These are phyloP conservation scores for Irpex sp. DNA, from an alignment of 1,284 basidiomycete genomes.

Conservation along the genomic window DNA sequence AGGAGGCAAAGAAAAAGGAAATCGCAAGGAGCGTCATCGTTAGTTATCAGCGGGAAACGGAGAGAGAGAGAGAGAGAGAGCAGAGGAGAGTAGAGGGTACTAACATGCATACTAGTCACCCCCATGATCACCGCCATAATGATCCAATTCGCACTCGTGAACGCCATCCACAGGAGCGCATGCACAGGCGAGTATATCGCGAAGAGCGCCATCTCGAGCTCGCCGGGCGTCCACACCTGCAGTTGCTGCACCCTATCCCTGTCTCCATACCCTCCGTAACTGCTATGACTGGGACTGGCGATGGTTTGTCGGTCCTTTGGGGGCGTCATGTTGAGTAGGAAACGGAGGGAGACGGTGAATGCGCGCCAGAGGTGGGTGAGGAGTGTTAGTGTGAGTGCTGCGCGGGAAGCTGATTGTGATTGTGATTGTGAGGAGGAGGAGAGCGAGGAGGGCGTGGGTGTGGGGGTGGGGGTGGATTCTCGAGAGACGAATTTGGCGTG, in stretches of 20 bases:
- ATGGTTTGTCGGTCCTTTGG: slow-evolving; percentile 41
- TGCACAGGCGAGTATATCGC: slow-evolving; percentile 77
- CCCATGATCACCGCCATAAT: slow-evolving; percentile 64
- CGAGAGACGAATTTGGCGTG: slow-evolving; percentile 60
- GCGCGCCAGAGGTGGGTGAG: slow-evolving; percentile 42
- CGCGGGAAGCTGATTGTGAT: slow-evolving; percentile 19
- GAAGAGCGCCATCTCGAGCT: slow-evolving; percentile 66
- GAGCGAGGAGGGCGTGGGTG: background rate
- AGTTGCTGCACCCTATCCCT: slow-evolving; percentile 62
- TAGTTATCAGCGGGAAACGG: no score
- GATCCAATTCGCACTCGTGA: slow-evolving; percentile 71
- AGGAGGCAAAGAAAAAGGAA: no score
- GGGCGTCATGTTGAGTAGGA: slow-evolving; percentile 61
- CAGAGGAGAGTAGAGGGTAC: slow-evolving; percentile 10
- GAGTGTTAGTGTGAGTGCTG: slow-evolving; percentile 25
- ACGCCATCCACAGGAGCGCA: slow-evolving; percentile 67
- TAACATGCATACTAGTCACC: slow-evolving; percentile 58
- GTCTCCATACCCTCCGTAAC: slow-evolving; percentile 15
- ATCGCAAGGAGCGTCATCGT: no score
- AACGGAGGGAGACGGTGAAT: slow-evolving; percentile 56
- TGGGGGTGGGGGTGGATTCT: slow-evolving; percentile 33
- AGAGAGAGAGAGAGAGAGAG: background rate
- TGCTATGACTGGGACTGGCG: no score
- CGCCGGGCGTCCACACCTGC: slow-evolving; percentile 75
- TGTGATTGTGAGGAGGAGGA: slow-evolving; percentile 23